These are phyloP conservation scores for Komagataella kurtzmanii DNA, from an alignment of 805 yeast genomes.

Conservation along the genomic window DNA sequence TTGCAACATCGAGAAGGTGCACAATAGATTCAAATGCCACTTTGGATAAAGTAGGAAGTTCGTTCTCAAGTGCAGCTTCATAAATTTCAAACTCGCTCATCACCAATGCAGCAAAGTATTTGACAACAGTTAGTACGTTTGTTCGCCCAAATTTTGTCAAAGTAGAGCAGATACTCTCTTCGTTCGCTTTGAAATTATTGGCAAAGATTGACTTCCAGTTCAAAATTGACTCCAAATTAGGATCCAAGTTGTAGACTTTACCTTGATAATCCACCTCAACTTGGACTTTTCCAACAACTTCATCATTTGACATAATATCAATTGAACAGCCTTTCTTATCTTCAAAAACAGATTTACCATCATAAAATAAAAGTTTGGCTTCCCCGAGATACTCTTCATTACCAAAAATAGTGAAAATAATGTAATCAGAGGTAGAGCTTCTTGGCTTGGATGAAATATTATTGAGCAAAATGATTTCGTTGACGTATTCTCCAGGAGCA, in stretches of 20 bases:
- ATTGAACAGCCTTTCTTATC: slow-evolving; percentile 31
- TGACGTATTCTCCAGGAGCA: slow-evolving; percentile 54
- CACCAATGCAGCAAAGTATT: slow-evolving; percentile 48
- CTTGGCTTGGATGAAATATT: slow-evolving; percentile 34
- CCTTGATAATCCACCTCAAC: slow-evolving; percentile 58
- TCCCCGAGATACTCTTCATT: slow-evolving; percentile 54
- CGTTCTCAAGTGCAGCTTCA: slow-evolving; percentile 8
- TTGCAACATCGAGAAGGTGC: slow-evolving; percentile 45
- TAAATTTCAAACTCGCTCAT: slow-evolving; percentile 22
- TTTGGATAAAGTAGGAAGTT: slow-evolving; percentile 13
- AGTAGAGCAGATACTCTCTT: slow-evolving; percentile 30
- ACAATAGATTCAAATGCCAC: slow-evolving; percentile 42
- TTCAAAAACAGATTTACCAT: slow-evolving; percentile 13
- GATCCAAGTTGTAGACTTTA: slow-evolving; percentile 44
- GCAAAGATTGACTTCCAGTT: slow-evolving; percentile 37
- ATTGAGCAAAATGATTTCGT: slow-evolving; percentile 55
- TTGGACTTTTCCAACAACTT: slow-evolving; percentile 28
- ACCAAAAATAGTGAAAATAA: slow-evolving; percentile 41
- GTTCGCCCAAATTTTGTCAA: slow-evolving; percentile 38
- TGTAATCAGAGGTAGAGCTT: slow-evolving; percentile 34
- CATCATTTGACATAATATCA: slow-evolving; percentile 29
- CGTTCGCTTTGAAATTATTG: slow-evolving; percentile 20
- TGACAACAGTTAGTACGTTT: slow-evolving; percentile 39
- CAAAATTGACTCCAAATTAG: slow-evolving; percentile 37
- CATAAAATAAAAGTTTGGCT: slow-evolving; percentile 30